A percentile compares a stretch with the other conserved stretches of the same genome.
phyloP scores from a whole-genome alignment of 73 alveolate genomes.

The Paramecium octaurelia region DNA sequence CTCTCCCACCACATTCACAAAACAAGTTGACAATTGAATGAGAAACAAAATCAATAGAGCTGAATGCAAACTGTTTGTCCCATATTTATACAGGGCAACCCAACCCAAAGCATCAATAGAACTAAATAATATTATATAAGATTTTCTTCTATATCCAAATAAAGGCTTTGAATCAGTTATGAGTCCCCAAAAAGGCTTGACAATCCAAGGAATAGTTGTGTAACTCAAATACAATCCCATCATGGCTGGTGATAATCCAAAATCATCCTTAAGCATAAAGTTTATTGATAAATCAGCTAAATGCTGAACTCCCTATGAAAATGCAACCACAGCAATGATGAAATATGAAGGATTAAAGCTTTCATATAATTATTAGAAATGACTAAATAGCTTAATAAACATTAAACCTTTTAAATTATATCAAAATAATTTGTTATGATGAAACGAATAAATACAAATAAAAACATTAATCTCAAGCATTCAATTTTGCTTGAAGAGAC shows the following conservation, averaged over 20 bases:
- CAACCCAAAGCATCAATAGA: slow-evolving; percentile 72
- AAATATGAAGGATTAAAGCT: slow-evolving; percentile 10
- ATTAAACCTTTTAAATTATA: not conserved
- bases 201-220: slow-evolving; percentile 76
- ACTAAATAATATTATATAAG: slow-evolving; percentile 82
- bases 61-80: not conserved
- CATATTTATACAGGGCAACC: slow-evolving; percentile 24
- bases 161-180: slow-evolving; percentile 89
- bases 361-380: not conserved
- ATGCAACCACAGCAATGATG: slow-evolving; percentile 22
- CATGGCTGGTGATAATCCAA: slow-evolving; percentile 56
- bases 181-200: slow-evolving; percentile 95
- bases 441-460: not conserved
- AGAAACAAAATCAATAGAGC: slow-evolving; percentile 38
- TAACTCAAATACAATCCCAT: slow-evolving; percentile 58
- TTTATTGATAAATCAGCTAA: slow-evolving; percentile 65
- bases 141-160: slow-evolving; percentile 80
- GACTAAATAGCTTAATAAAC: not conserved
- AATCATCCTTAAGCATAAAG: slow-evolving; percentile 65
- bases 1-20: slow-evolving; percentile 81
- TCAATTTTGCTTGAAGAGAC: not conserved
- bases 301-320: slow-evolving; percentile 51
- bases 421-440: not conserved
- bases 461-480: not conserved
- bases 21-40: slow-evolving; percentile 56